Evolutionary conservation across 202 grass and related monocot genomes (phyloP), one percentile per base, ranked within the genome.

Genomic region (Carex sylvatica): DNA sequence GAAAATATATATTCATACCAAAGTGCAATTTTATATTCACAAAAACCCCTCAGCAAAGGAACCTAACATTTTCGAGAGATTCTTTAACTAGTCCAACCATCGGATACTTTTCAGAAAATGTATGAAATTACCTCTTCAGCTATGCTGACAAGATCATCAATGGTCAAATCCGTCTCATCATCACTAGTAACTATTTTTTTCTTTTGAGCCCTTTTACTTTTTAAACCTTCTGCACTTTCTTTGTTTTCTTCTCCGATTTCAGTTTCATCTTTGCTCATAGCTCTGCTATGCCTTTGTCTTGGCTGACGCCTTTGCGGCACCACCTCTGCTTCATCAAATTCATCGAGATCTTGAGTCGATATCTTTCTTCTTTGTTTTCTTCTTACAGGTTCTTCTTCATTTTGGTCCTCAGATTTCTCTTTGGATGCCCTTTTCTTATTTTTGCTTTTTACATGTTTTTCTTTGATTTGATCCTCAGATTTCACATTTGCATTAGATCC

Each of bases 111-210:
- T 12, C 58, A 12, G 72, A 76, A 76, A 60, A 80, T 38, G 24
- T 78, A 55, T 47, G 9, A 28, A 84, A 15, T 88, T 88, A 97
- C 95, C 92, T 93, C 90, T 91, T 94, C 79, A 58, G 95, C 95
- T 65, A 97, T 94, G 83, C 52, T 80, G 67, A 94, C 42, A 79
- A 97, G 85, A 91, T 97, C 92, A 69, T 94, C 92, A 51, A 94
- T 82, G 12, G 95, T 94, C 69, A 97, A 83, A 63, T 93, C 90
- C 16, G 82, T 84, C 30, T 88, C 92, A 82, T 92, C 85, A 38
- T 90, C 85, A 88, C 14, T 71, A 84, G 86, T 89, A 23, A 47
- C 55, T 83, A 82, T 26, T 60, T 84, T 91, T 14, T 55, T 71
- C 69, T 87, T 97, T 77, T 4, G 52, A 77, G 24, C 52, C 76